These are phyloP conservation scores for Lichenothelia convexa DNA, from an alignment of 495 filamentous ascomycete species.

Conservation along the genomic window DNA sequence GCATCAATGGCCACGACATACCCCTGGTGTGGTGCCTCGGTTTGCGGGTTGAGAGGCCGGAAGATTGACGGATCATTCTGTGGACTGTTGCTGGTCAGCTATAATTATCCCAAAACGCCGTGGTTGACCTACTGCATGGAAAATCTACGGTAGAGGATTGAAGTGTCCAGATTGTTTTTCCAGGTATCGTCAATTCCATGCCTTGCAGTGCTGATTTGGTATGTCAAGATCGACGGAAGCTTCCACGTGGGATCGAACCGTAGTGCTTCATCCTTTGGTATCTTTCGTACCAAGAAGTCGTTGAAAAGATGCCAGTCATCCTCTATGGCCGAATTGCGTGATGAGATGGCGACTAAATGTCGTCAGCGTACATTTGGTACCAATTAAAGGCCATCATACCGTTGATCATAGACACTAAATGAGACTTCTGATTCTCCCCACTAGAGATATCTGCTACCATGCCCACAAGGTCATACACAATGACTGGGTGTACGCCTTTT, in stretches of 20 bases:
- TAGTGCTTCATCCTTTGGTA: constrained; percentile 63
- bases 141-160: constrained; percentile 59
- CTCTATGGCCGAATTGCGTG: constrained; percentile 28
- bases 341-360: constrained; percentile 48
- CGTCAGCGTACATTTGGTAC: neutral
- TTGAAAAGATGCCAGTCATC: constrained; percentile 90
- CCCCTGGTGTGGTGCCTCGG: constrained; percentile 47
- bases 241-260: constrained; percentile 84
- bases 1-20: constrained; percentile 81
- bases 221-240: constrained; percentile 67
- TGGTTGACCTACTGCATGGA: constrained; percentile 33
- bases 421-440: constrained; percentile 63
- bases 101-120: neutral
- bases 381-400: constrained; percentile 24
- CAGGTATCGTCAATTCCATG: constrained; percentile 67
- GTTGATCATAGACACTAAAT: constrained; percentile 82
- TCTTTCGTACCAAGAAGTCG: constrained; percentile 78
- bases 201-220: constrained; percentile 56
- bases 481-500: constrained; percentile 44
- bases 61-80: constrained; percentile 27
- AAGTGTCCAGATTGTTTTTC: constrained; percentile 68
- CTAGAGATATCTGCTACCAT: constrained; percentile 76
- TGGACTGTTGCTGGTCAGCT: neutral
- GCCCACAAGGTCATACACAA: constrained; percentile 83
- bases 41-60: constrained; percentile 36